These are phyloP conservation scores for Dentipellis fragilis DNA, from an alignment of 768 basidiomycete genomes.

Conservation along the genomic window DNA sequence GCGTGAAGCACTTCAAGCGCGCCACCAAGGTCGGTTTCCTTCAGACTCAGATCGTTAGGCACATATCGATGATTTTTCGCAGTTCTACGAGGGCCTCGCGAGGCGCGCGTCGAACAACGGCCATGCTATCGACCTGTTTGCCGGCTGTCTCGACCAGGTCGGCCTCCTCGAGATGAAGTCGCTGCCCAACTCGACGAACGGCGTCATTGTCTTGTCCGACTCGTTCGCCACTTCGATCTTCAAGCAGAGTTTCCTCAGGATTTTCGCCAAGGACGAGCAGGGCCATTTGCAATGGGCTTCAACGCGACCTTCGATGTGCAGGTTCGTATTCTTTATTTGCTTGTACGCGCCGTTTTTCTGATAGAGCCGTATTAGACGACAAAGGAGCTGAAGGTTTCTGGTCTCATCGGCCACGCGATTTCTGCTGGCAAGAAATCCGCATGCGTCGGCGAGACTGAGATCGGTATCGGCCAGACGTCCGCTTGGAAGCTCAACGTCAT, in stretches of 20 bases:
- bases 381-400: slow-evolving; percentile 97
- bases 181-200: slow-evolving; percentile 91
- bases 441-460: slow-evolving; percentile 97
- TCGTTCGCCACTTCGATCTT: slow-evolving; percentile 97
- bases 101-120: slow-evolving; percentile 92
- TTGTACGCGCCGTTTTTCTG: not conserved
- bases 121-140: slow-evolving; percentile 90
- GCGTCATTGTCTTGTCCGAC: slow-evolving; percentile 91
- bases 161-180: slow-evolving; percentile 97
- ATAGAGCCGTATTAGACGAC: slow-evolving; percentile 56
- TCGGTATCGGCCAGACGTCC: slow-evolving; percentile 96
- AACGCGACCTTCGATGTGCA: slow-evolving; percentile 98
- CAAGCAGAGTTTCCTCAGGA: slow-evolving; percentile 93
- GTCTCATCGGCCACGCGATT: slow-evolving; percentile 94
- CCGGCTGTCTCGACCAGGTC: slow-evolving; percentile 96
- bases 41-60: not conserved
- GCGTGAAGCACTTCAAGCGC: slow-evolving; percentile 94
- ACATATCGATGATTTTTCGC: not conserved
- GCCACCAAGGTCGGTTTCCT: slow-evolving; percentile 69
- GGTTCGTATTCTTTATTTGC: slow-evolving; percentile 30
- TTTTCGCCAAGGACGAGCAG: slow-evolving; percentile 88
- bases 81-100: slow-evolving; percentile 95
- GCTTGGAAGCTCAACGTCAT: slow-evolving; percentile 96
- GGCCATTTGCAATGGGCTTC: slow-evolving; percentile 96
- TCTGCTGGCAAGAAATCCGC: slow-evolving; percentile 94